Conservation (phyloP, 768 basidiomycete genomes). For the Punctularia strigosozonata region DNA sequence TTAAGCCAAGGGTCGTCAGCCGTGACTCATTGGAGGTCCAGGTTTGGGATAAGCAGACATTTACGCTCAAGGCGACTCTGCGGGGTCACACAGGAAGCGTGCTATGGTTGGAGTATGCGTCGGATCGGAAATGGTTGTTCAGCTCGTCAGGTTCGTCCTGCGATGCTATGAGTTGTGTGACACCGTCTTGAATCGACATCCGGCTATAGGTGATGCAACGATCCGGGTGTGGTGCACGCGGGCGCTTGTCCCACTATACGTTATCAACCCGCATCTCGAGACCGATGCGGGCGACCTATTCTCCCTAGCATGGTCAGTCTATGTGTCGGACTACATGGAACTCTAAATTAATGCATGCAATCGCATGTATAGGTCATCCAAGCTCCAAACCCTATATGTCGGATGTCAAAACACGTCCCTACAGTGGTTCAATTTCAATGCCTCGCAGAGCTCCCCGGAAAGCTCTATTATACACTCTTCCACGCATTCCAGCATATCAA, state of each 20-base stretch:
- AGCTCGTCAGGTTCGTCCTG: conserved; percentile 66
- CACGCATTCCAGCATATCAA: conserved; percentile 7
- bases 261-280: conserved; percentile 70
- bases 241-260: conserved; percentile 51
- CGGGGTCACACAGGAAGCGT: conserved; percentile 80
- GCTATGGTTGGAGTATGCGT: conserved; percentile 64
- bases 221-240: conserved; percentile 78
- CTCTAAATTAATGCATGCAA: no score
- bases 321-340: no score
- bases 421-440: conserved; percentile 69
- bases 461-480: conserved; percentile 7
- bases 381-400: conserved; percentile 62
- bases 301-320: conserved; percentile 77
- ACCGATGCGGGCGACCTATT: conserved; percentile 81
- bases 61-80: conserved; percentile 56
- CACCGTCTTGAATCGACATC: background rate
- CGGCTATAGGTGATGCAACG: no score
- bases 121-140: conserved; percentile 75
- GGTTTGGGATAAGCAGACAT: conserved; percentile 79
- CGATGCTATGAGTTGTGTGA: background rate
- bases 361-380: no score
- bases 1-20: background rate
- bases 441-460: conserved; percentile 6
- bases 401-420: conserved; percentile 92
- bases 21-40: conserved; percentile 17